Conservation (phyloP, 371 early-diverging fungal species). For the Rhizopus arrhizus region DNA sequence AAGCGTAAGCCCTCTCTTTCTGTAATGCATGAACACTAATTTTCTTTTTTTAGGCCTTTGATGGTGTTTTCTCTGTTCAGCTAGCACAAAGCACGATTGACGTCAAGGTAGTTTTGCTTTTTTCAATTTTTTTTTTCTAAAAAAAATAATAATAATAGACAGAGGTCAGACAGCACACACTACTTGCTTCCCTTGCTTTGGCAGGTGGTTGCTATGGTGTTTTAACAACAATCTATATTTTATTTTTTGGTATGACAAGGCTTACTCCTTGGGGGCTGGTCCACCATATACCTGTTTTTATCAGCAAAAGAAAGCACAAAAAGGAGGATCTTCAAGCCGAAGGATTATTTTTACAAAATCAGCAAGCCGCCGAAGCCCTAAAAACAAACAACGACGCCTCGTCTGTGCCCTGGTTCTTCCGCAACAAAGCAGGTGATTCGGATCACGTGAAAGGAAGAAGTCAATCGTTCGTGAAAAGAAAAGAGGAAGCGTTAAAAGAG, state of each 20-base stretch:
- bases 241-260: conserved; percentile 49
- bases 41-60: conserved; percentile 23
- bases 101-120: conserved; percentile 28
- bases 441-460: too few relatives aligned
- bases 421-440: not conserved
- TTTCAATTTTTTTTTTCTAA: not conserved
- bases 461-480: too few relatives aligned
- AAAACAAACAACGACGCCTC: too few relatives aligned
- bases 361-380: too few relatives aligned
- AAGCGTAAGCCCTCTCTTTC: conserved; percentile 11
- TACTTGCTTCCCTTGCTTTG: conserved; percentile 39
- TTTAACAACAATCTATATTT: conserved; percentile 40
- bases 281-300: conserved; percentile 36
- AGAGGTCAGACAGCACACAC: conserved; percentile 43
- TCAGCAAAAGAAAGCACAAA: conserved; percentile 18
- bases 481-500: not conserved
- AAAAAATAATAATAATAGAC: conserved; percentile 16
- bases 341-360: not conserved
- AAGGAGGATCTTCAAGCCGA: not conserved
- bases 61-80: conserved; percentile 42
- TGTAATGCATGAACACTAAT: not conserved
- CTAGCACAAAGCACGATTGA: conserved; percentile 35
- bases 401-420: too few relatives aligned
- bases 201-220: conserved; percentile 50
- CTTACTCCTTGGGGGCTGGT: conserved; percentile 50